Base-by-base conservation (phyloP, 1,284 basidiomycete genomes). In the Schizopora paradoxa region DNA sequence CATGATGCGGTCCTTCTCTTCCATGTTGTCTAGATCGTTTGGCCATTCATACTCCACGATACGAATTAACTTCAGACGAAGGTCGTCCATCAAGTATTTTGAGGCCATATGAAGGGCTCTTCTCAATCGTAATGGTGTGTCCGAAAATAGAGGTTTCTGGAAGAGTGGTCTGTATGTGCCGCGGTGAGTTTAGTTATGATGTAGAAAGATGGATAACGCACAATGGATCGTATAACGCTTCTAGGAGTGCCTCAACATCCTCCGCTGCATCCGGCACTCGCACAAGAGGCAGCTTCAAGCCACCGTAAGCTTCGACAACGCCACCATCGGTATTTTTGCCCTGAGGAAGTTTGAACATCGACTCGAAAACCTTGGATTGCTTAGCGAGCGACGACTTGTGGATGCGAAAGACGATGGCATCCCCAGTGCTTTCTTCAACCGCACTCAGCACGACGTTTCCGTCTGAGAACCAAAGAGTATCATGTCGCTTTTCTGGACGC, bases 211-310 rank as follows among this genome's bases (percentile, higher is more conserved):
- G 23, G 6, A 19, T 5, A 22, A 23, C 37, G 8, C 19, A 39
- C 37, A 39, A 13, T 19, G 40, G 40, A 8, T 41, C 19, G 18
- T 41, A 41, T 8, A 41, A 6, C 6, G 19, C 6, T n/a, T 14
- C 6, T 13, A 41, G 19, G 5, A 32, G n/a, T 8, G 27, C 19
- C 25, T 41, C 25, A 16, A 14, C 18, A 5, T 41, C 40, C 19
- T 32, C 28, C 6, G 40, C 26, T n/a, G 40, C 5, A 19, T 41
- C 40, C 16, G 18, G 28, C 40, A 41, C 8, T 13, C 31, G 10
- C 8, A 41, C 40, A 6, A 41, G 13, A 31, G 40, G 40, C 23
- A 27, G 18, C n/a, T n/a, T n/a, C 44, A 73, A 77, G 0, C 66
- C 70, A 42, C 67, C 66, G 34, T 63, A 51, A n/a, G 13, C 6